Percentiles rank a stretch among this genome's conserved stretches.
Evolutionary conservation across 768 basidiomycete genomes (phyloP).

Genomic region (Serpula lacrymans): DNA sequence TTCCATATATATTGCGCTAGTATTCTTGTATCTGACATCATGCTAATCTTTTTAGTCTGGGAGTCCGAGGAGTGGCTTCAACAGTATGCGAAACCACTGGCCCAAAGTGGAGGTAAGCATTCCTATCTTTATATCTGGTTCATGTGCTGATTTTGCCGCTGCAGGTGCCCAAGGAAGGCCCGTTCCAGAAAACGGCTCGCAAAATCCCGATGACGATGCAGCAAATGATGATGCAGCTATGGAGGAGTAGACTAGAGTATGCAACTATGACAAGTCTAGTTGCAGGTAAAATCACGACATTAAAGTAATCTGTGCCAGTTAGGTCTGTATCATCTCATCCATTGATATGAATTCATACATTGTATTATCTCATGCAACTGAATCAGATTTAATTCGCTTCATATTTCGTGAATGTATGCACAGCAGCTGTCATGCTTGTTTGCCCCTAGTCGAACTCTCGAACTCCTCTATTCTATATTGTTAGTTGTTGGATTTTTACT

Average conservation of each 20-base stretch:
- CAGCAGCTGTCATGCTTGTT: too few species aligned
- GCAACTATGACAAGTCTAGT: background rate
- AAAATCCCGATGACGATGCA: slow-evolving; percentile 27
- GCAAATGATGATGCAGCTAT: slow-evolving; percentile 50
- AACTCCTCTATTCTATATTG: too few species aligned
- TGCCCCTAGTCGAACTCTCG: too few species aligned
- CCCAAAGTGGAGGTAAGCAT: slow-evolving; percentile 64
- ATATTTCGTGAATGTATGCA: too few species aligned
- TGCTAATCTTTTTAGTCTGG: slow-evolving; percentile 63
- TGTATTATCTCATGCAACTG: too few species aligned
- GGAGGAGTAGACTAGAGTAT: slow-evolving; percentile 53
- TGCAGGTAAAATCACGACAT: background rate
- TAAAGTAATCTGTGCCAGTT: too few species aligned
- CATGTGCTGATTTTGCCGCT: slow-evolving; percentile 4
- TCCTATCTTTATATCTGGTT: slow-evolving; percentile 2
- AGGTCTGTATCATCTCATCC: too few species aligned
- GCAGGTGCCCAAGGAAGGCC: slow-evolving; percentile 56
- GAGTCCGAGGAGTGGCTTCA: slow-evolving; percentile 93
- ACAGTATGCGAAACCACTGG: slow-evolving; percentile 74
- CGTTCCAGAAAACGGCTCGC: slow-evolving; percentile 24
- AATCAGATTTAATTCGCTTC: too few species aligned
- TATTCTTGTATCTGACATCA: too few species aligned
- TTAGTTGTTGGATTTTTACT: too few species aligned
- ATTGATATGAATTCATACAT: too few species aligned
- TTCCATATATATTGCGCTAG: too few species aligned